phyloP scores from a whole-genome alignment of 306 rosid genomes.

The Echinosophora koreensis region DNA sequence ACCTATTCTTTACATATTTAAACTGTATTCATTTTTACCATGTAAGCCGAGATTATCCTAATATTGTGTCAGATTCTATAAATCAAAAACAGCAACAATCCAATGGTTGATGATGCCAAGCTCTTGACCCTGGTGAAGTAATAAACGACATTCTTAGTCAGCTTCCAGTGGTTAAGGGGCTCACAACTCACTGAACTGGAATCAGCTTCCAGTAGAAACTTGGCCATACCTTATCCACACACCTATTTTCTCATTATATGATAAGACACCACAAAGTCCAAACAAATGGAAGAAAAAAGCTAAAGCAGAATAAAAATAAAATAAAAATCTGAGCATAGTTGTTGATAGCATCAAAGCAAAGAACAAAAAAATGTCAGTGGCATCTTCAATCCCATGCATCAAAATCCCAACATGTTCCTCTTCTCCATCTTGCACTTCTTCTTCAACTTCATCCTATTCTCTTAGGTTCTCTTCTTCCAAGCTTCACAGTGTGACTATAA shows the following conservation, averaged over 20 bases:
- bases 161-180: constrained; percentile 32
- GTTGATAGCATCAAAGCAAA: constrained; percentile 30
- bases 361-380: constrained; percentile 73
- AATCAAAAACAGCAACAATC: constrained; percentile 15
- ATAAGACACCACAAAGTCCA: constrained; percentile 56
- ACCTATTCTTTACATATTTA: too few species aligned
- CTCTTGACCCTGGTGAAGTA: background rate
- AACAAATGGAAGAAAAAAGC: constrained; percentile 51
- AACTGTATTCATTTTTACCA: too few species aligned
- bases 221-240: constrained; percentile 79
- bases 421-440: constrained; percentile 54
- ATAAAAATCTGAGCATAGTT: background rate
- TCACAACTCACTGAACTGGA: constrained; percentile 16
- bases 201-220: constrained; percentile 51
- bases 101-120: constrained; percentile 9
- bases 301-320: constrained; percentile 5
- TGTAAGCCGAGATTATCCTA: background rate
- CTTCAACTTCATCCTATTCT: constrained; percentile 51
- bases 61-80: background rate
- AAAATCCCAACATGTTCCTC: constrained; percentile 67
- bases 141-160: constrained; percentile 30
- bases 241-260: constrained; percentile 46
- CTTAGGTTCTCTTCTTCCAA: constrained; percentile 51
- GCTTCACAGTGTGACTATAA: constrained; percentile 51
- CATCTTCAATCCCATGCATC: constrained; percentile 70